Base-by-base conservation (phyloP, 345 rosid genomes). In the Psidium friedrichsthalianum region DNA sequence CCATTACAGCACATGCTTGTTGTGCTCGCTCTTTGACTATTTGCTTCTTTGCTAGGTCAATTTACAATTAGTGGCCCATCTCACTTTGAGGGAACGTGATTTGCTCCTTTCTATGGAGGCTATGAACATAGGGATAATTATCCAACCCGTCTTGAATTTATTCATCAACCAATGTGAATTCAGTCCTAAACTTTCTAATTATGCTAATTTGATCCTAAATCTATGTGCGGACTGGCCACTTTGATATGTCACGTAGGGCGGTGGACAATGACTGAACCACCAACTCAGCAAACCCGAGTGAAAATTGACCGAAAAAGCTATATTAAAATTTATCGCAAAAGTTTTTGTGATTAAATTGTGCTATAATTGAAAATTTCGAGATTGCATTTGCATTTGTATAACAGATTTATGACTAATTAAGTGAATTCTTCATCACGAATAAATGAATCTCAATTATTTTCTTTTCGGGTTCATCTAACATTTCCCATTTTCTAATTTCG, bases 181-280 rank as follows among this genome's bases (percentile, higher is more conserved):
- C 52, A 11, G 13, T 3, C 14, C 52, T 51, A 51, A 11, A 3
- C 11, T 51, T 51, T 51, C 52, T 51, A 51, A 51, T 51, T 51
- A 51, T 51, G 52, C 3, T 51, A 51, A 51, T 51, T 51, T 51
- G 52, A 13, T 51, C 52, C 13, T 51, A 51, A 10, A 51, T 1
- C 14, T 51, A 8, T 51, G 14, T 11, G 14, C 11, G 14, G 52
- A 51, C 52, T 14, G 3, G 14, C 52, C 52, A 51, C 14, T 51
- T 51, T 51, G 4, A 2, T 51, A 3, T 11, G 14, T 53, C 55
- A 15, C 15, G 11, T 15, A 10, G 24, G 5, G 15, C 16, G 21
- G 2, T 2, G 3, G 1, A 8, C 6, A 0, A 18, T 36, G 6
- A 69, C 0, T 2, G 14, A 0, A 32, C 22, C 0, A 6, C 1